Evolutionary conservation across 2,329 filamentous ascomycete species (phyloP).

Genomic region (Cladosporium sp.): DNA sequence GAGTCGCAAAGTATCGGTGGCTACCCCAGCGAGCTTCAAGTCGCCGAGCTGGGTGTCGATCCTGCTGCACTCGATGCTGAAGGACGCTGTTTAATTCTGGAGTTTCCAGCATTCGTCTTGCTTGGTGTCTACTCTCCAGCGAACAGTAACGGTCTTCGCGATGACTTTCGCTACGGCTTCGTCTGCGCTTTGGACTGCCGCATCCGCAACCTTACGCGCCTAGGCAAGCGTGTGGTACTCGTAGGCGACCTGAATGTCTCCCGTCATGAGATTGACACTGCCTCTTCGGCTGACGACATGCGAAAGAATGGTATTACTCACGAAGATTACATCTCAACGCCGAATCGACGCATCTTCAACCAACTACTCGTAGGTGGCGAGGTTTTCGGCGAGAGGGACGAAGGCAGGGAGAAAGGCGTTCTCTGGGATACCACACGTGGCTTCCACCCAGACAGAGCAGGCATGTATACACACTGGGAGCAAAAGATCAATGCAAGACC

Average conservation of each 20-base stretch:
- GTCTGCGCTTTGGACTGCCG: constrained; percentile 77
- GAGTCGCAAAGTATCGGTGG: constrained; percentile 79
- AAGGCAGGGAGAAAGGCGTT: constrained; percentile 68
- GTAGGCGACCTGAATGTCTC: constrained; percentile 88
- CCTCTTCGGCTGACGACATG: constrained; percentile 70
- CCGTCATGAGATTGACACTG: constrained; percentile 70
- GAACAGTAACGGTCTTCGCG: constrained; percentile 78
- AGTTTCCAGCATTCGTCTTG: constrained; percentile 93
- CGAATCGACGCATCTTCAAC: constrained; percentile 78
- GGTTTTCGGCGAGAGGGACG: constrained; percentile 66
- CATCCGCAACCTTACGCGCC: constrained; percentile 76
- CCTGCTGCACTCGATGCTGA: constrained; percentile 79
- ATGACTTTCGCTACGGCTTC: constrained; percentile 80
- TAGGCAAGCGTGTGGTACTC: constrained; percentile 83
- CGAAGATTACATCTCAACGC: constrained; percentile 71
- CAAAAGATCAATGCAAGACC: constrained; percentile 94
- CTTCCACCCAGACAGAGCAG: constrained; percentile 75
- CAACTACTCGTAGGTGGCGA: constrained; percentile 76
- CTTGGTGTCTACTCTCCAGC: constrained; percentile 92
- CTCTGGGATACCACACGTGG: constrained; percentile 82
- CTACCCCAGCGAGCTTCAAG: constrained; percentile 72
- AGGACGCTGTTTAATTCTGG: constrained; percentile 85
- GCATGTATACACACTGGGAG: constrained; percentile 99
- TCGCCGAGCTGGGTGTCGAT: constrained; percentile 65
- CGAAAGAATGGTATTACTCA: constrained; percentile 68